These are phyloP conservation scores for Rhizophora apiculata DNA, from an alignment of 345 rosid species.

Conservation along the genomic window DNA sequence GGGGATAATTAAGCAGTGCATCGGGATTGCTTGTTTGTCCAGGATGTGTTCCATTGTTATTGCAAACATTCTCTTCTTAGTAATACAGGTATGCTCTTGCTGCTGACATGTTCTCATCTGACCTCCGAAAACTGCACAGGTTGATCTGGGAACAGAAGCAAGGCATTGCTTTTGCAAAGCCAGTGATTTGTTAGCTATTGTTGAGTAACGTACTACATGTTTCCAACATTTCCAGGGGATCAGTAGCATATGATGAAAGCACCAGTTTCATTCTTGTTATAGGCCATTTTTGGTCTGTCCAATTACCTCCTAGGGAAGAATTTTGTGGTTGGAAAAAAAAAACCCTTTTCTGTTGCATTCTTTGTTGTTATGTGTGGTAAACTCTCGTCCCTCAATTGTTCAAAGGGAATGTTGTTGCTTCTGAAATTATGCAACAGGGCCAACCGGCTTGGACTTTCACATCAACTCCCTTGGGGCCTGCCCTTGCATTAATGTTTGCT, in stretches of 20 bases:
- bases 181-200: slow-evolving; percentile 78
- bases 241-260: background rate
- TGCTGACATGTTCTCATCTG: background rate
- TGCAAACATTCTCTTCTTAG: background rate
- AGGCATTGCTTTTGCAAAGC: slow-evolving; percentile 80
- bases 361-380: background rate
- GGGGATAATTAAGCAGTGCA: too few species aligned
- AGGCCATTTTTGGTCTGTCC: background rate
- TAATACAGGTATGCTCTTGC: too few species aligned
- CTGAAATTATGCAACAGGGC: too few species aligned
- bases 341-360: background rate
- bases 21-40: background rate
- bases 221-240: background rate
- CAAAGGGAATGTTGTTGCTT: too few species aligned
- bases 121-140: slow-evolving; percentile 32
- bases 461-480: too few species aligned
- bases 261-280: background rate
- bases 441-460: too few species aligned
- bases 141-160: slow-evolving; percentile 66
- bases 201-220: slow-evolving; percentile 41
- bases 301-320: too few species aligned
- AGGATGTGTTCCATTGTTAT: background rate
- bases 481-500: too few species aligned
- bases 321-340: too few species aligned
- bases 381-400: too few species aligned